Percentiles rank a stretch among this genome's conserved stretches.
Conservation (phyloP, 169 alveolate species). For the Eimeria sp. region DNA sequence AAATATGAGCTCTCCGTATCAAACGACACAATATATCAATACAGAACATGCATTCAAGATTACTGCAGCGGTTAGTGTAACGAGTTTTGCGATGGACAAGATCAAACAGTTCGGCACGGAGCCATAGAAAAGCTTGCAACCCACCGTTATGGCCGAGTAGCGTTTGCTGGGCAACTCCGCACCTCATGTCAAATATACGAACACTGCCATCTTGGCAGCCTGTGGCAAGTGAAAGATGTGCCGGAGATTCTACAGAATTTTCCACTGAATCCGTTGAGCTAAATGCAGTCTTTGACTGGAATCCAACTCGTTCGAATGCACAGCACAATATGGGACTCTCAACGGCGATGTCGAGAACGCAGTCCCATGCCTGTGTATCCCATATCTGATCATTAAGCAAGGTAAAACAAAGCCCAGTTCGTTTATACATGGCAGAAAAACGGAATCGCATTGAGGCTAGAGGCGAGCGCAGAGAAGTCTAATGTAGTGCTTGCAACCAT, state of each 20-base stretch:
- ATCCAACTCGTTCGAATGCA: conserved; percentile 62
- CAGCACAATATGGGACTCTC: conserved; percentile 58
- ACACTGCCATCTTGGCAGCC: conserved; percentile 72
- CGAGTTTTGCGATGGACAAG: not conserved
- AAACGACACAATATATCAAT: not conserved
- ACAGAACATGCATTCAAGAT: not conserved
- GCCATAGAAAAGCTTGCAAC: not conserved
- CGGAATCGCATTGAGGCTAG: not conserved
- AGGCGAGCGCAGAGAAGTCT: not conserved
- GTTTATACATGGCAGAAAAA: not conserved
- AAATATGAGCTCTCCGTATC: not conserved
- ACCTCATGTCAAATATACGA: conserved; percentile 72
- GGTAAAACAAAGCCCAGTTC: not conserved
- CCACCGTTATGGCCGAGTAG: conserved; percentile 56
- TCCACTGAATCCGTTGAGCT: not conserved
- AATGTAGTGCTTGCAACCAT: not conserved
- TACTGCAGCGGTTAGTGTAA: not conserved
- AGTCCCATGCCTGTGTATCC: conserved; percentile 81
- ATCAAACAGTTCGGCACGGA: not conserved
- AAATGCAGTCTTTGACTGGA: conserved; percentile 40
- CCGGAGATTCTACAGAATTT: conserved; percentile 2
- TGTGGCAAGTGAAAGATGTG: conserved; percentile 52
- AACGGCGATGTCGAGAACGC: conserved; percentile 61
- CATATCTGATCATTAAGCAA: conserved; percentile 65
- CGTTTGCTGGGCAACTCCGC: conserved; percentile 71